phyloP scores from a whole-genome alignment of 257 asterid species.

The Prunella vulgaris region DNA sequence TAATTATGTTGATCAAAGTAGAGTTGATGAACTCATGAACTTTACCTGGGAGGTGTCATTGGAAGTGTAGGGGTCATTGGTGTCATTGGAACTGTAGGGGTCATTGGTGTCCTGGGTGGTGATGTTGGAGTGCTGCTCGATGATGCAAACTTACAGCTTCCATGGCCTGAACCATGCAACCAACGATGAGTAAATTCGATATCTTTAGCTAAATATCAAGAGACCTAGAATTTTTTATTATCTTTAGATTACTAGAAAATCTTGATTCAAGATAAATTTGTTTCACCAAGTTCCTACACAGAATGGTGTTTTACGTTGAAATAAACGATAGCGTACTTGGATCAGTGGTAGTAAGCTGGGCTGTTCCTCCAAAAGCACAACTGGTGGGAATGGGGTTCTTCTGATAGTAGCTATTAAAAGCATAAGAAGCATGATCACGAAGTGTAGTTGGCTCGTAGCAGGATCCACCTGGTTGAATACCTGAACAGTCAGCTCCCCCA shows the following conservation, averaged over 20 bases:
- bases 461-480: constrained; percentile 57
- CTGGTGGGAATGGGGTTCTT: constrained; percentile 84
- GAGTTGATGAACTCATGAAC: too few relatives aligned
- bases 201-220: background rate
- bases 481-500: constrained; percentile 92
- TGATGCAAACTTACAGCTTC: constrained; percentile 69
- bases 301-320: background rate
- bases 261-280: background rate
- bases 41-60: constrained; percentile 73
- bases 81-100: constrained; percentile 18
- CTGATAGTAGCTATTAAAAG: constrained; percentile 87
- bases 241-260: background rate
- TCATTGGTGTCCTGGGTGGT: constrained; percentile 30
- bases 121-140: constrained; percentile 38
- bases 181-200: background rate
- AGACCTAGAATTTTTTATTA: background rate
- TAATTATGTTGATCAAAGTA: background rate
- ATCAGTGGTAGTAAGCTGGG: constrained; percentile 63
- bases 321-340: constrained; percentile 64
- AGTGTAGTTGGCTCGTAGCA: constrained; percentile 77
- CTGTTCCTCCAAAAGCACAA: constrained; percentile 88
- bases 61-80: constrained; percentile 33
- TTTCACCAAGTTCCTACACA: background rate
- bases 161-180: constrained; percentile 56
- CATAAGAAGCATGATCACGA: constrained; percentile 82